phyloP scores from a whole-genome alignment of 768 basidiomycete genomes.

The Leccinum disarticulatum region DNA sequence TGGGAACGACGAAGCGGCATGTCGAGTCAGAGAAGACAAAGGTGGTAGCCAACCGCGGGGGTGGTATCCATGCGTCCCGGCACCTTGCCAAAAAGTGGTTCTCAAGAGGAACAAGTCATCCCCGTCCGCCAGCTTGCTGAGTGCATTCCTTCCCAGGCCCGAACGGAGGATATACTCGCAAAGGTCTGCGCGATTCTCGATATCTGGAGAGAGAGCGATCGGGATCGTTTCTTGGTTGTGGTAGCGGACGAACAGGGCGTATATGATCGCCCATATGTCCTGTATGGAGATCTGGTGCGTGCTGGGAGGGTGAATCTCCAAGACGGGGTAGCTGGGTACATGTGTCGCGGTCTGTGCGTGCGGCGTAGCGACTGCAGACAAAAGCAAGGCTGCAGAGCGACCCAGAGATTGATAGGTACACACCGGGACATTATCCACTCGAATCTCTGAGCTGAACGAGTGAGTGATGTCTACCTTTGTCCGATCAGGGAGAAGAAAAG shows the following conservation, averaged over 20 bases:
- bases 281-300: conserved; percentile 22
- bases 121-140: conserved; percentile 4
- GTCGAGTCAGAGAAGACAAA: conserved; percentile 29
- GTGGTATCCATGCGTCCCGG: conserved; percentile 39
- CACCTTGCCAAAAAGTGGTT: conserved; percentile 51
- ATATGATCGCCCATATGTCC: conserved; percentile 42
- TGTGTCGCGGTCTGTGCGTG: conserved; percentile 20
- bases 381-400: conserved; percentile 8
- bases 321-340: conserved; percentile 21
- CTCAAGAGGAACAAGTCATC: conserved; percentile 41
- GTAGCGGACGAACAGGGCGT: conserved; percentile 41
- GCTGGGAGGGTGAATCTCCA: conserved; percentile 11
- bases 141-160: conserved; percentile 33
- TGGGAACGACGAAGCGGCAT: conserved; percentile 35
- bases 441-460: neutral
- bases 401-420: conserved; percentile 16
- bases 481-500: conserved; percentile 17
- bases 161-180: conserved; percentile 38
- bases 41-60: conserved; percentile 33
- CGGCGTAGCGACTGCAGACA: conserved; percentile 23
- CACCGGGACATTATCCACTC: conserved; percentile 8
- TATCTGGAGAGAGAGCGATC: conserved; percentile 28
- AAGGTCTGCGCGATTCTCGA: conserved; percentile 36
- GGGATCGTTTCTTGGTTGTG: conserved; percentile 44
- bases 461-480: conserved; percentile 9